Conservation (phyloP, 2,329 filamentous ascomycete genomes). For the Cladophialophora yegresii region DNA sequence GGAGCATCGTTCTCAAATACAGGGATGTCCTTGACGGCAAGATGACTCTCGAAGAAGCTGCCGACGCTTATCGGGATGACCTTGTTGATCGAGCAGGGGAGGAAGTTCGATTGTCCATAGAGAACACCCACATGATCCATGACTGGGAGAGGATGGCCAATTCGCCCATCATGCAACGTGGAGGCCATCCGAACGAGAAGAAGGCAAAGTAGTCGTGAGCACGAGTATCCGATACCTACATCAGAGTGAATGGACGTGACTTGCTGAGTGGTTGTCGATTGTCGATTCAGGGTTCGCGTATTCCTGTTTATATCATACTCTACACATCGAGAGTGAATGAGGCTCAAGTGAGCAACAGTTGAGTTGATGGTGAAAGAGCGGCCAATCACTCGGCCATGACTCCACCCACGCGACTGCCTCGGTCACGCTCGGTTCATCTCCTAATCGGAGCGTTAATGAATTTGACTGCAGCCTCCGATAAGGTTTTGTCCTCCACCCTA, state of each 20-base stretch:
- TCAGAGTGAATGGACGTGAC: not conserved
- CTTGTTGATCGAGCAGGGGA: constrained; percentile 47
- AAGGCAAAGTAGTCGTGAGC: not conserved
- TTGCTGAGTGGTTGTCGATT: not conserved
- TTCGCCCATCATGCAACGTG: constrained; percentile 26
- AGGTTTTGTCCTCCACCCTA: not conserved
- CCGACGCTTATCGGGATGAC: constrained; percentile 41
- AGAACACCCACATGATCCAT: constrained; percentile 52
- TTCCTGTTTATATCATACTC: not conserved
- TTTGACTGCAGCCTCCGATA: not conserved
- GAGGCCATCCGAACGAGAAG: constrained; percentile 22
- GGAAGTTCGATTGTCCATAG: constrained; percentile 49
- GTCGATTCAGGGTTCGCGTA: too few species aligned
- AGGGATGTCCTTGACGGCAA: constrained; percentile 21
- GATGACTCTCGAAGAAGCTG: constrained; percentile 31
- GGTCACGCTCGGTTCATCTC: too few species aligned
- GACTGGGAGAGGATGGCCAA: constrained; percentile 41
- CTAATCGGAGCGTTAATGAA: not conserved
- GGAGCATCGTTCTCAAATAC: constrained; percentile 43
- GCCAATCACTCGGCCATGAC: not conserved
- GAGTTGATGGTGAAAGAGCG: not conserved
- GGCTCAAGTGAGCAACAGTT: not conserved
- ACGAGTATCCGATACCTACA: not conserved
- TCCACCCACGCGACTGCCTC: not conserved
- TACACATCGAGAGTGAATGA: not conserved